Evolutionary conservation across 495 filamentous ascomycete species (phyloP), one percentile per base, ranked within the genome.

Genomic region (Mytilinidion resinicola): DNA sequence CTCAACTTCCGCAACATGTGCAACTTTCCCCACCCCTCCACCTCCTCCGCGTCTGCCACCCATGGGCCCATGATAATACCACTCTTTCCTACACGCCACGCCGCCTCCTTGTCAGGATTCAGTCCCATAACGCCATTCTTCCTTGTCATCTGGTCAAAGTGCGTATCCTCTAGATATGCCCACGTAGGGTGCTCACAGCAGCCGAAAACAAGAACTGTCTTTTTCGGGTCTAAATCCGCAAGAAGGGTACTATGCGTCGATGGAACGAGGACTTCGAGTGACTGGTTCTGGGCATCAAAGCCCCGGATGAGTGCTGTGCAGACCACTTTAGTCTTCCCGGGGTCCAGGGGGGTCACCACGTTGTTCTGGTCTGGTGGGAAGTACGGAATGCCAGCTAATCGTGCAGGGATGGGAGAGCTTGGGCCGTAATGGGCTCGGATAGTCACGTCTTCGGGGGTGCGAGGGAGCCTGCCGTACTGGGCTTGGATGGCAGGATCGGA

Each of bases 81-180:
- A 1, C 15, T 49, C 12, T 42, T 14, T 49, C 47, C 52, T 1
- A 20, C 38, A 38, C 19, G 36, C 37, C 20, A 19, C 19, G 33
- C 33, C 17, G 19, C 52, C 19, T 55, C 52, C 3, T 55, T 38
- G 25, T 44, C 52, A 36, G 46, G 52, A 36, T 39, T 55, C 7
- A 44, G 36, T 8, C 19, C 52, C 36, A 30, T 44, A 36, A 36
- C 42, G 6, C 15, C 20, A 36, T 19, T 44, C 14, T 17, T n/a
- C 52, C 17, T 15, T 1, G 14, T 9, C 37, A 43, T 30, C 12
- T 43, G n/a, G 50, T 53, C 50, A 10, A 20, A 53, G 20, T 66
- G 58, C 19, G 59, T 48, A 34, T 61, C 56, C 21, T 66, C 63
- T 6, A 50, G 50, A 36, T 56, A 66, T 21, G 63, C 59, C 63